phyloP scores from a whole-genome alignment of 2,329 filamentous ascomycete species.

The Stromatinia cepivora region DNA sequence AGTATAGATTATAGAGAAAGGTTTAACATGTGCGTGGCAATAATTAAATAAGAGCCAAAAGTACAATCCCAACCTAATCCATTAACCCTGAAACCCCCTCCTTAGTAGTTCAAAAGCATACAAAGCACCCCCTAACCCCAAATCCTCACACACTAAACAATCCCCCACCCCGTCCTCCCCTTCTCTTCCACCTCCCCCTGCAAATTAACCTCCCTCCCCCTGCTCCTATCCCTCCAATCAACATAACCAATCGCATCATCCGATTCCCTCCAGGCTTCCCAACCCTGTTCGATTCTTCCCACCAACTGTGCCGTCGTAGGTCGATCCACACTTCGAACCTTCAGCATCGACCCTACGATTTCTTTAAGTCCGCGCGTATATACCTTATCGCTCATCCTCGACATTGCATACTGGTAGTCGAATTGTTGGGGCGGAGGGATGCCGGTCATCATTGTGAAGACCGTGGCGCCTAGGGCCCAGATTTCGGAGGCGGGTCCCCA shows the following conservation, averaged over 20 bases:
- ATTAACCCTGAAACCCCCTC: neutral
- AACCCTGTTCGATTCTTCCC: conserved; percentile 30
- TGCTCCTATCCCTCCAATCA: conserved; percentile 26
- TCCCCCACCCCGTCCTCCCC: conserved; percentile 7
- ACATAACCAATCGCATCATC: conserved; percentile 32
- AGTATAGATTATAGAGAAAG: neutral
- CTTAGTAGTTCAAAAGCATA: too few relatives aligned
- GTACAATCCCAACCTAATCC: too few relatives aligned
- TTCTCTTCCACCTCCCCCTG: conserved; percentile 1
- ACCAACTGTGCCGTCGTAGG: conserved; percentile 30
- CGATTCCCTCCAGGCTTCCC: conserved; percentile 32
- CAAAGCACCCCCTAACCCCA: neutral
- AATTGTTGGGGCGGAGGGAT: conserved; percentile 35
- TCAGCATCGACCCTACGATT: conserved; percentile 35
- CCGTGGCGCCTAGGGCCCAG: conserved; percentile 36
- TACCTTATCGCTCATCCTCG: conserved; percentile 34
- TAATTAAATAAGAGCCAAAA: neutral
- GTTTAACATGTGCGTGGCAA: neutral
- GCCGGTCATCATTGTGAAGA: conserved; percentile 40
- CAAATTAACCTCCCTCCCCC: conserved; percentile 5
- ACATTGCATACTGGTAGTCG: conserved; percentile 34
- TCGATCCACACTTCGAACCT: conserved; percentile 26
- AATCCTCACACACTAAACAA: neutral
- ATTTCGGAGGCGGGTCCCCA: conserved; percentile 34
- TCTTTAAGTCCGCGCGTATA: conserved; percentile 31